A percentile compares a stretch with the other conserved stretches of the same genome.
Conservation (phyloP, 495 filamentous ascomycete genomes). For the Copromyces sp. region DNA sequence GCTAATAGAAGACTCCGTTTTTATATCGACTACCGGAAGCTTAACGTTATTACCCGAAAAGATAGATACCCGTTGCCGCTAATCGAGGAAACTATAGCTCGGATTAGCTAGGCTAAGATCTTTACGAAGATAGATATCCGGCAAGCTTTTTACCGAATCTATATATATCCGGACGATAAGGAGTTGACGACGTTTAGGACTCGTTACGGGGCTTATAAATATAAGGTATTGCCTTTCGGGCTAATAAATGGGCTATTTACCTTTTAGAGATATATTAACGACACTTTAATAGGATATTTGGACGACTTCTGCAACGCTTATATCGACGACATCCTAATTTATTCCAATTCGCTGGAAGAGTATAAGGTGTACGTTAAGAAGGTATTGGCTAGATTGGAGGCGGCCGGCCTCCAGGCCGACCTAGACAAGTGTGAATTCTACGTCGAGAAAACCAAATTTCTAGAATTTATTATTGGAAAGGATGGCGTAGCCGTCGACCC, state of each 20-base stretch:
- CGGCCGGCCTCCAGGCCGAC: conserved; percentile 14
- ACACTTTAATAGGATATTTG: no score
- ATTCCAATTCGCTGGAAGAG: neutral
- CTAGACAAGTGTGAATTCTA: conserved; percentile 24
- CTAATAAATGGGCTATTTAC: no score
- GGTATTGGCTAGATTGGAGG: conserved; percentile 4
- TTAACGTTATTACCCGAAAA: conserved; percentile 35
- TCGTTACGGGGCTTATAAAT: no score
- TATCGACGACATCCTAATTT: no score
- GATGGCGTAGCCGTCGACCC: neutral
- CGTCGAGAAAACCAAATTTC: conserved; percentile 13
- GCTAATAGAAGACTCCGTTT: conserved; percentile 23
- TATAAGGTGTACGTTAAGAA: neutral
- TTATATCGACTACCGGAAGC: conserved; percentile 34
- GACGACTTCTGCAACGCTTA: no score
- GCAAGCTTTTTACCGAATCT: conserved; percentile 19
- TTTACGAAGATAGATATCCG: no score
- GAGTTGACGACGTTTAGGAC: no score
- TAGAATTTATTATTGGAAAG: conserved; percentile 15
- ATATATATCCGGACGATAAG: no score
- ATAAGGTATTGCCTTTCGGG: no score
- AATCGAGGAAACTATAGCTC: conserved; percentile 31
- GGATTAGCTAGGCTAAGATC: conserved; percentile 18
- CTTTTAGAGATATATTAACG: no score
- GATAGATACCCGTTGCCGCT: conserved; percentile 36